Conservation (phyloP, 2,329 filamentous ascomycete species). For the Penicillium sp. region DNA sequence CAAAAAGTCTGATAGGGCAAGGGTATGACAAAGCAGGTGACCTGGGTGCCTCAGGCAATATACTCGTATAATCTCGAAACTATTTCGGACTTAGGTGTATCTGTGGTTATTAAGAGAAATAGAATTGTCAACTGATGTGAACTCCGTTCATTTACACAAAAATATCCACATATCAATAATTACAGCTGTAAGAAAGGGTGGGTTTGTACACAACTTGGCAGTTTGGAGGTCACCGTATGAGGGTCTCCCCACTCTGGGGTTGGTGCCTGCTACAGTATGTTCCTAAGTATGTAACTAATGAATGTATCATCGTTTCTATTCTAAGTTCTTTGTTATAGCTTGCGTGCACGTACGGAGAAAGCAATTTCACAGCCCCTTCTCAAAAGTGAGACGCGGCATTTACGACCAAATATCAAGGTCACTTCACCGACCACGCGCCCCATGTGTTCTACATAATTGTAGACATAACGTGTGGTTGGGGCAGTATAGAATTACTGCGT, state of each 20-base stretch:
- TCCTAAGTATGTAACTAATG: background rate
- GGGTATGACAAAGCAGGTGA: conserved; percentile 15
- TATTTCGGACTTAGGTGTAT: background rate
- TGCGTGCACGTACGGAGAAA: too few relatives aligned
- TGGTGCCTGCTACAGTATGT: background rate
- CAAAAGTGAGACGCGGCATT: background rate
- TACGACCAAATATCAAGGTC: background rate
- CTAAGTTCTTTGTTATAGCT: background rate
- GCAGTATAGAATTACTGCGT: background rate
- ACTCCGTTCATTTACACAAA: background rate
- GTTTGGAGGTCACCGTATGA: conserved; percentile 6
- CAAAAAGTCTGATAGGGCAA: conserved; percentile 18
- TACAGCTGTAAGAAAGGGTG: background rate
- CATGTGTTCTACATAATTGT: background rate
- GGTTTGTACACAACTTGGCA: background rate
- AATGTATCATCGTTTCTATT: background rate
- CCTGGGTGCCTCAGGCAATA: background rate
- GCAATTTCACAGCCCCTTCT: background rate
- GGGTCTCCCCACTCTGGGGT: conserved; percentile 17
- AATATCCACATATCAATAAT: background rate
- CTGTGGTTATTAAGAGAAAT: background rate
- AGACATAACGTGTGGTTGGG: background rate
- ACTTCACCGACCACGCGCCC: background rate
- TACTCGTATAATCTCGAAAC: too few relatives aligned
- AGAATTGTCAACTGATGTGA: background rate